Evolutionary conservation across 1,284 basidiomycete genomes (phyloP), one percentile per base, ranked within the genome.

Genomic region (Cutaneotrichosporon sp.): DNA sequence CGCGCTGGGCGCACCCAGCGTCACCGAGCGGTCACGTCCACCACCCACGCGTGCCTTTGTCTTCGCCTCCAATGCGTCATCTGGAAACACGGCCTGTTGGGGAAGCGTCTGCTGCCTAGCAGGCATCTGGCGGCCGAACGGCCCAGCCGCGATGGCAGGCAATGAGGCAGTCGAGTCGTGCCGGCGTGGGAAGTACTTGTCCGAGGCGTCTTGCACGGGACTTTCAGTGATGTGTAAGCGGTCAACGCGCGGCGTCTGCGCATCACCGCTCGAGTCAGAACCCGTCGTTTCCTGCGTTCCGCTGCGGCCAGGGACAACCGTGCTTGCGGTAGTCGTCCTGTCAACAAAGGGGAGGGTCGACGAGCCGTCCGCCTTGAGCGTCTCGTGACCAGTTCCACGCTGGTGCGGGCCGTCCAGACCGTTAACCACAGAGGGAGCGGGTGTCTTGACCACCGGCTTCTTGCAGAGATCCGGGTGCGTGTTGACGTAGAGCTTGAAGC

Each of bases 401-500:
- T 47, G 53, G 58, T 61, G 63, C 26, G 64, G 57, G 11, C 47
- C 21, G 13, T 63, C 69, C 16, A 68, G 69, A 10, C 76, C 77
- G 60, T 77, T 77, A 32, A 63, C 59, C 16, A 77, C 51, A 7
- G 73, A 73, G 5, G 78, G 78, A 3, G 76, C 76, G 8, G 76
- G 76, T 18, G 75, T 79, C 63, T 72, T 75, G 16, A 72, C 70
- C 31, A 73, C 65, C 14, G 75, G 76, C 66, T 80, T 80, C 30
- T 82, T 82, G 66, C 87, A 88, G 56, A 95, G 83, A 76, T 97
- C 92, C 10, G 93, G 93, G 76, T 97, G 93, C 31, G 94, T 91
- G 70, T 89, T 86, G 70, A 98, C 89, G 76, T 97, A 99, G 9
- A 92, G 88, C 66, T 89, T 86, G 84, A 92, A 99, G 76, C 89